Base-by-base conservation (phyloP, 257 asterid genomes). In the Fraxinus americana region DNA sequence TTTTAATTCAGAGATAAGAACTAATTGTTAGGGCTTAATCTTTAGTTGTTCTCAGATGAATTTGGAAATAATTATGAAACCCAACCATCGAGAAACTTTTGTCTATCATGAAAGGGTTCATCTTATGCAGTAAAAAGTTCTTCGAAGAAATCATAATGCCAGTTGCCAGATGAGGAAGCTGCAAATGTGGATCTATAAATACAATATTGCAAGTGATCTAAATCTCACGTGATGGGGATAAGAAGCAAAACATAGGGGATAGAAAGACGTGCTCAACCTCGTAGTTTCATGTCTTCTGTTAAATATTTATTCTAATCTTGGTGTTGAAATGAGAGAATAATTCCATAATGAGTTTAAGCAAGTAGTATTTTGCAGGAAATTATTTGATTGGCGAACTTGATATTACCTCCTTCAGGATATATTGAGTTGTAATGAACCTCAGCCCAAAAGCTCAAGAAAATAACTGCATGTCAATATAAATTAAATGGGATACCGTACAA, bases 401-500 rank as follows among this genome's bases (percentile, higher is more conserved):
- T 11, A 71, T 77, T 87, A 94, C 99, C 99, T 90, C 97, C 97
- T 86, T 90, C 87, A 16, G 98, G 97, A 77, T 92, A 93, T 84
- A 92, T 92, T 0, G 99, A 94, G 90, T 94, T 92, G 92, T 92
- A 94, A 88, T 94, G 98, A 75, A 94, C 99, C 88, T 94, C 98
- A 0, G 98, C 96, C 98, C 99, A 94, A 80, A 94, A 94, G 91
- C 99, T 94, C 91, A 94, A 79, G 84, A 86, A 92, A 75, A 94
- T 92, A 81, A 92, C 99, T 94, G 94, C 90, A 86, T 16, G 57
- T 8, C 34, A 50, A 57, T 27, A 63, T 27, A 25, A 67, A 70
- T 11, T 14, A 52, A 76, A 57, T 59, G 9, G 17, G 73, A 41
- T 21, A 23, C 67, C 29, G 43, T 72, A 63, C 74, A n/a, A 78